Evolutionary conservation across 805 yeast species (phyloP), one percentile per base, ranked within the genome.

Genomic region (Sungouiozyma intestinalis): DNA sequence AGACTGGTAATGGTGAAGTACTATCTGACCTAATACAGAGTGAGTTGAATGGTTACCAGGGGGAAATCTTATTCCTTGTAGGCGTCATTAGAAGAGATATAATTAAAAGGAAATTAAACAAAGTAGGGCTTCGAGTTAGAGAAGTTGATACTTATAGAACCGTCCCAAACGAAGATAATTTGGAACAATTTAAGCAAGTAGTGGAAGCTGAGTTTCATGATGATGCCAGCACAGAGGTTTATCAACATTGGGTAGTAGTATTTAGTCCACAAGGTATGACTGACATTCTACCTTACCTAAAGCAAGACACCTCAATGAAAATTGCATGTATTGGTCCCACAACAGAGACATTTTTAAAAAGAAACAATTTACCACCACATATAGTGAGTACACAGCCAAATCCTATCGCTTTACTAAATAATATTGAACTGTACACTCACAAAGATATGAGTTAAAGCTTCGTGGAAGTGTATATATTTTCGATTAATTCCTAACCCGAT

Each of bases 291-390:
- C 61, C 71, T 8, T 68, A 69, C 46, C 43, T 76, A n/a, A 57
- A 55, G 39, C 35, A 33, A 9, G 11, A 40, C 0, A 37, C 44
- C 3, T 71, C 68, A 38, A 39, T 36, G 4, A 24, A 36, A n/a
- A 64, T 86, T 14, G 96, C 94, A 0, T 78, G 88, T 3, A 90
- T 90, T 44, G 97, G 97, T 0, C 97, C 97, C 2, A 90, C 97
- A 0, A 90, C 97, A 0, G 77, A 81, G 42, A 69, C 66, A 33
- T 86, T 74, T 52, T 62, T 88, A 35, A 33, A 58, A 4, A 58
- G 66, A 1, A 67, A 73, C 16, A 79, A 76, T 0, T 57, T 90
- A 2, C 48, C 36, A 0, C 85, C 88, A 1, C 63, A 73, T 33
- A 73, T 82, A 1, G 82, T 81, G 3, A 79, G 95, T 3, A 61